Evolutionary conservation across 2,329 filamentous ascomycete genomes (phyloP), one percentile per base, ranked within the genome.

Genomic region (Chaetothyriales sp.): DNA sequence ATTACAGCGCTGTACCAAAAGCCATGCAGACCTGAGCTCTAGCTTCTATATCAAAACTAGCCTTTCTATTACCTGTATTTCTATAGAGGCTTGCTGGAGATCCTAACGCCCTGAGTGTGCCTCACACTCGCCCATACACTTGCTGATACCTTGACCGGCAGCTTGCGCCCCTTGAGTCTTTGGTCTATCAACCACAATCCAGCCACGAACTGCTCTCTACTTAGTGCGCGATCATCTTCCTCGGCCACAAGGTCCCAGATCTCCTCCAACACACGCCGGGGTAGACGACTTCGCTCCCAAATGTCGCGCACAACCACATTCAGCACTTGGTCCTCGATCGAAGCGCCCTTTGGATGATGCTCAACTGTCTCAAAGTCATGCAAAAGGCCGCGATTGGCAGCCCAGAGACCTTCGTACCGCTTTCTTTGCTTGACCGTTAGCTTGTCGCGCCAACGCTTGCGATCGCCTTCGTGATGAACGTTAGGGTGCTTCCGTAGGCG

Each of bases 141-240:
- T 25, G 69, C 64, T 8, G 68, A 67, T 4, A 74, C 69, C 49
- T 64, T 66, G 8, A 61, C 58, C 1, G 71, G 71, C 42, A 73
- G 60, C 55, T 73, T 73, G 44, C 68, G 66, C 4, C 71, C 71
- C 55, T 68, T 70, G 44, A 74, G 55, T 52, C 65, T 63, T 59
- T 73, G 69, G 58, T 74, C 71, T 49, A 74, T 72, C 51, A 74
- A 59, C 71, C 71, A 74, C 62, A 73, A 66, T 20, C 71, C 71
- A 43, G 73, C 70, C 47, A 73, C 68, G 50, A 74, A 74, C 59
- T 73, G 70, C 47, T 72, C 70, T 50, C 65, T 61, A 18, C 62
- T 64, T 25, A 73, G 55, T 47, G 69, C 61, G 12, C 62, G 60
- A n/a, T 54, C 54, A 10, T 53, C 49, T 28, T 51, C 48, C 2